phyloP scores from a whole-genome alignment of 2,329 filamentous ascomycete genomes.

The Aspergillus tamarii region DNA sequence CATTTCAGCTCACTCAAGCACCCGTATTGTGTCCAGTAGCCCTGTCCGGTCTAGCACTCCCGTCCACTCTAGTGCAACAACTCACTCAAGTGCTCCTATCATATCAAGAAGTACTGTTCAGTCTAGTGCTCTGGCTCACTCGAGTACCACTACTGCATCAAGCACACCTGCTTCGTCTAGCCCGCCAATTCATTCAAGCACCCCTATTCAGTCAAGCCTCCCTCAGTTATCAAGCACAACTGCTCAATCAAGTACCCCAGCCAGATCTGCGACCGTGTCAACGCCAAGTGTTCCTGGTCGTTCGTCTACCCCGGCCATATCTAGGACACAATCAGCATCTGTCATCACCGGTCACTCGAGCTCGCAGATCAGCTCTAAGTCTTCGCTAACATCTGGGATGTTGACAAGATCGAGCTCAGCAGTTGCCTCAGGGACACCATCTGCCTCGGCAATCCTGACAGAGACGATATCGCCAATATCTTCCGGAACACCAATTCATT shows the following conservation, averaged over 20 bases:
- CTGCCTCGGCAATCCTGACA: background rate
- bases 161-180: too few relatives aligned
- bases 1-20: constrained; percentile 18
- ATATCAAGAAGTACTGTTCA: constrained; percentile 1
- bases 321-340: background rate
- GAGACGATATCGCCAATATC: background rate
- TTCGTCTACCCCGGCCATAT: background rate
- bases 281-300: background rate
- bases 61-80: constrained; percentile 10
- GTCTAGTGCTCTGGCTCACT: constrained; percentile 2
- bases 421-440: background rate
- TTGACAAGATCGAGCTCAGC: constrained; percentile 4
- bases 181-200: constrained; percentile 5
- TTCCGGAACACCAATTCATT: background rate
- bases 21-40: background rate
- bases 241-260: background rate
- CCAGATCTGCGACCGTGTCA: background rate
- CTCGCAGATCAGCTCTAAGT: constrained; percentile 3
- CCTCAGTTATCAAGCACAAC: constrained; percentile 11
- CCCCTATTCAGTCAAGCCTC: constrained; percentile 10
- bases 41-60: constrained; percentile 2
- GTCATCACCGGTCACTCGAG: constrained; percentile 1
- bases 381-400: constrained; percentile 9
- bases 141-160: constrained; percentile 2
- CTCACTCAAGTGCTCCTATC: background rate